Base-by-base conservation (phyloP, 805 yeast species). In the Metschnikowia henanensis region DNA sequence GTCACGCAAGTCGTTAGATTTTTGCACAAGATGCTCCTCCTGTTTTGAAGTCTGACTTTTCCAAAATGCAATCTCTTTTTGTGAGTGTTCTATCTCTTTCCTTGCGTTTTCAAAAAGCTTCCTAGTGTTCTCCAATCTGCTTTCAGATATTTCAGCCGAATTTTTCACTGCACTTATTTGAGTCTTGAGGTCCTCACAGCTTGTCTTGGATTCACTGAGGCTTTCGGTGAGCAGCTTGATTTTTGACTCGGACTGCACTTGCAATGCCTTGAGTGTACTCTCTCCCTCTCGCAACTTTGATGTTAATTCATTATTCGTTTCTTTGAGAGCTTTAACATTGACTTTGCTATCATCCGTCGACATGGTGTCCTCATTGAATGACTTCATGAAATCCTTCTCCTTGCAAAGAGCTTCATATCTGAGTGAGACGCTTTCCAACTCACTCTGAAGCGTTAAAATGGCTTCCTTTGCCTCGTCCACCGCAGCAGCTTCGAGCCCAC, bases 311-410 rank as follows among this genome's bases (percentile, higher is more conserved):
- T 51, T 58, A 52, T 58, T 62, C 20, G 47, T 46, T 16, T 52
- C 68, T 30, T 44, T 45, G 35, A 65, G 56, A 52, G 59, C 55
- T 46, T 60, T 55, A 20, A 51, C 37, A 36, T 60, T 61, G 32
- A 28, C 44, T 39, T 32, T 48, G 39, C 34, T 39, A 16, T 30
- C 38, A n/a, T 51, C 53, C 18, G 32, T n/a, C n/a, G 34, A 23
- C 17, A 28, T 9, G 20, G 22, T 15, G 12, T 34, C 38, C 20
- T 39, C 37, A 31, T 35, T 25, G 32, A 50, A 32, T 3, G 45
- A 45, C 57, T 81, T 73, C 53, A 83, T 74, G 66, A 81, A 78
- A 53, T 90, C 95, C 43, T 90, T 76, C 60, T 87, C 95, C 48
- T 80, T 76, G 4, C 74, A 65, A 2, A 79, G 72, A 1, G 84